Evolutionary conservation across 352 stramenopile species (phyloP), one percentile per base, ranked within the genome.

Genomic region (Pythium plurisporium): DNA sequence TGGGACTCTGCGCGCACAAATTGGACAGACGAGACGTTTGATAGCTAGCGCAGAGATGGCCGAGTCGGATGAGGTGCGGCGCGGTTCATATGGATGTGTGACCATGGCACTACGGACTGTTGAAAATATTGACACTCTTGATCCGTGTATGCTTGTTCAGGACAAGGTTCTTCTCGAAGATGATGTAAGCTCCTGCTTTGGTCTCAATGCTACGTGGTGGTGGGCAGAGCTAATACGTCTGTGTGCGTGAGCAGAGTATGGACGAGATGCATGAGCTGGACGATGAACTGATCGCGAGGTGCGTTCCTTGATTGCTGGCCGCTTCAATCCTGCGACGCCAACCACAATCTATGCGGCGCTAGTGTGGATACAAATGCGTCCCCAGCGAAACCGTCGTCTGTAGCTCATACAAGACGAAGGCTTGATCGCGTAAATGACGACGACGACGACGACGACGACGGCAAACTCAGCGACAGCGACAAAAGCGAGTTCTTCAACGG

Each of bases 191-290:
- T 30, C 4, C 47, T 59, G 25, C 19, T 45, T 40, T n/a, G 30
- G 14, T 37, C 36, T n/a, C n/a, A n/a, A n/a, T n/a, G 9, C 23
- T 27, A 29, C 5, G 26, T 8, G 42, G 15, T 23, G 23, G 8
- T 37, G 22, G 37, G 4, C 34, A n/a, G 19, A 31, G 41, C 36
- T 34, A 0, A 23, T 44, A 31, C 9, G 7, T 29, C 10, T 20
- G 11, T 36, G 36, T 37, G 9, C 34, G 4, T 17, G n/a, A 23
- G 22, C 43, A 91, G 80, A 91, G 80, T 59, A 91, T 91, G 80
- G 80, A 91, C 43, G 78, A 91, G 58, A 60, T 86, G 59, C 73
- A 91, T 41, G 74, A 87, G 46, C 27, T 86, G 9, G 76, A 86
- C 0, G 78, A 80, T 42, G 57, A 71, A 8, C 55, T 87, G 22